phyloP scores from a whole-genome alignment of 768 basidiomycete genomes.

The Tephrocybe sp. region DNA sequence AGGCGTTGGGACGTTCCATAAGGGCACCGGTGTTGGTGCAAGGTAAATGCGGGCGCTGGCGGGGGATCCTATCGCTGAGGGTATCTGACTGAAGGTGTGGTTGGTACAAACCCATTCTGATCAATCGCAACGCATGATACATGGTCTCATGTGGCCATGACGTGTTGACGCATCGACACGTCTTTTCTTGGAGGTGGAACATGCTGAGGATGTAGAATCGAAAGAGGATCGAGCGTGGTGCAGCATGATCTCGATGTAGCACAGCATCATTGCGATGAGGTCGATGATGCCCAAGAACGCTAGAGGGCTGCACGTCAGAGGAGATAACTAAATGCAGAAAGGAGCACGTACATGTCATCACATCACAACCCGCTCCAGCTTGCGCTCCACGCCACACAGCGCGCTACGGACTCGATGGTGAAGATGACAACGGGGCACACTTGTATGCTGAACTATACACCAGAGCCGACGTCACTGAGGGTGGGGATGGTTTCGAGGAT shows the following conservation, averaged over 20 bases:
- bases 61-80: too few species aligned
- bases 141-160: too few species aligned
- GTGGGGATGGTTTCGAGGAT: conserved; percentile 79
- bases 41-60: too few species aligned
- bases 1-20: too few species aligned
- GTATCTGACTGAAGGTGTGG: too few species aligned
- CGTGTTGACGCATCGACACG: too few species aligned
- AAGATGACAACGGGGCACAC: conserved; percentile 85
- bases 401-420: conserved; percentile 79
- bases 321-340: too few species aligned
- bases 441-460: conserved; percentile 86
- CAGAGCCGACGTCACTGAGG: conserved; percentile 66
- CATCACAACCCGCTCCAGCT: conserved; percentile 58
- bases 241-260: conserved; percentile 83
- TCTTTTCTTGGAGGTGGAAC: conserved; percentile 82
- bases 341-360: conserved; percentile 62
- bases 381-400: conserved; percentile 75
- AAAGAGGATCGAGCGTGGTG: conserved; percentile 82
- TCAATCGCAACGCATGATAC: too few species aligned
- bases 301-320: conserved; percentile 11
- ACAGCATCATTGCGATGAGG: conserved; percentile 81
- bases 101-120: too few species aligned
- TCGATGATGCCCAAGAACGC: conserved; percentile 89
- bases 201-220: conserved; percentile 92
- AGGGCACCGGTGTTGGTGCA: too few species aligned